phyloP scores from a whole-genome alignment of 73 alveolate genomes.

The Blepharisma japonicum region DNA sequence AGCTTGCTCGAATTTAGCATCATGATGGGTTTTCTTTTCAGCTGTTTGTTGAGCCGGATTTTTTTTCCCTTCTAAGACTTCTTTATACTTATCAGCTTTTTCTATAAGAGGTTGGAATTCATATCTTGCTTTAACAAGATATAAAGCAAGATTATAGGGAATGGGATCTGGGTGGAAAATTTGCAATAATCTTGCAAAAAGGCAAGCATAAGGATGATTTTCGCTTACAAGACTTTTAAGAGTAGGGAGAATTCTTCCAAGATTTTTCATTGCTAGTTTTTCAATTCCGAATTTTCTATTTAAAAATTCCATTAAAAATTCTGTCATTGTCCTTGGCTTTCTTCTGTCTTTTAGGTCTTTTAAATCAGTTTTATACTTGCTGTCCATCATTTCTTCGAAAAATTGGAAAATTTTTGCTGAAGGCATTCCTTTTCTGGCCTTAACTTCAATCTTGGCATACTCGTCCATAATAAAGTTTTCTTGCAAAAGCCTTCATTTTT shows the following conservation, averaged over 20 bases:
- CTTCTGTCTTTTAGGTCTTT: not conserved
- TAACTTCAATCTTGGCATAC: no score
- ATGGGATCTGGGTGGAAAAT: constrained; percentile 2
- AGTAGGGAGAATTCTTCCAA: not conserved
- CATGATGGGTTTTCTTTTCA: not conserved
- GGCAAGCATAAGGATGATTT: not conserved
- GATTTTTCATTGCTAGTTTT: not conserved
- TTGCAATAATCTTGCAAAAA: not conserved
- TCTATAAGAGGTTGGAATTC: constrained; percentile 13
- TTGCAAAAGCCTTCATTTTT: no score
- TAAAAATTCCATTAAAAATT: not conserved
- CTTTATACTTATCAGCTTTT: not conserved
- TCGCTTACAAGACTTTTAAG: not conserved
- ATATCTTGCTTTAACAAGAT: not conserved
- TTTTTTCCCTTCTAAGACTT: not conserved
- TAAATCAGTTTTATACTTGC: not conserved
- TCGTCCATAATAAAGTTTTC: no score
- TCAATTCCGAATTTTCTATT: not conserved
- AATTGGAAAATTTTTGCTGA: not conserved
- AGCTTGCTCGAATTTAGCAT: not conserved
- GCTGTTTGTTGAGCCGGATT: not conserved
- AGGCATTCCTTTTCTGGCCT: not conserved
- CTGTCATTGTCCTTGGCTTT: not conserved
- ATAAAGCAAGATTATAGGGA: not conserved
- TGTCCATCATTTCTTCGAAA: constrained; percentile 22